Conservation (phyloP, 768 basidiomycete genomes). For the Collybia mongolica region DNA sequence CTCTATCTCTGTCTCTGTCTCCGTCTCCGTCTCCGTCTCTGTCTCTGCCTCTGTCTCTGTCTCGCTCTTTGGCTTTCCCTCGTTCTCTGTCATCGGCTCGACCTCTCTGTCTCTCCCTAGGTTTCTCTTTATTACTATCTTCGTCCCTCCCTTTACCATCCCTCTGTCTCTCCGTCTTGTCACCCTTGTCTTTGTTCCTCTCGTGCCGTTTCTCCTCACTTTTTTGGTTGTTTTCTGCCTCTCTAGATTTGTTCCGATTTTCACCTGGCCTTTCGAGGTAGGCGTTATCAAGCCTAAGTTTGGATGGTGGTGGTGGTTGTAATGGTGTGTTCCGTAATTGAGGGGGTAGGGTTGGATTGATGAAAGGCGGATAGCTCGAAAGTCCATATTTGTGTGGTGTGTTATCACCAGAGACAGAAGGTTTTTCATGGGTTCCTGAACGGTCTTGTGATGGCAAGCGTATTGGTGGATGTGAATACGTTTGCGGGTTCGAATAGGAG, state of each 20-base stretch:
- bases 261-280: constrained; percentile 15
- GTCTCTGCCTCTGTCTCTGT: constrained; percentile 8
- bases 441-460: too few species aligned
- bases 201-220: constrained; percentile 15
- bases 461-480: too few species aligned
- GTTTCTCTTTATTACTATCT: constrained; percentile 15
- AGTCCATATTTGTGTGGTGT: too few species aligned
- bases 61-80: constrained; percentile 21
- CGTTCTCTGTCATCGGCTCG: constrained; percentile 23
- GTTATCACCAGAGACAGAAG: too few species aligned
- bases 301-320: neutral
- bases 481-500: too few species aligned
- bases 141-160: constrained; percentile 4
- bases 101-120: constrained; percentile 20
- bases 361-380: too few species aligned
- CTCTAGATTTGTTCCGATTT: constrained; percentile 1
- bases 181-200: constrained; percentile 11
- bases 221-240: constrained; percentile 16
- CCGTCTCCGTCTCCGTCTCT: constrained; percentile 9
- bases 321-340: neutral
- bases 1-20: too few species aligned
- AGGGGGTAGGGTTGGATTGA: neutral
- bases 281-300: neutral
- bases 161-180: constrained; percentile 16
- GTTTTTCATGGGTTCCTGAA: too few species aligned